phyloP scores from a whole-genome alignment of 2,329 filamentous ascomycete genomes.

The Tolypocladium pustulatum region DNA sequence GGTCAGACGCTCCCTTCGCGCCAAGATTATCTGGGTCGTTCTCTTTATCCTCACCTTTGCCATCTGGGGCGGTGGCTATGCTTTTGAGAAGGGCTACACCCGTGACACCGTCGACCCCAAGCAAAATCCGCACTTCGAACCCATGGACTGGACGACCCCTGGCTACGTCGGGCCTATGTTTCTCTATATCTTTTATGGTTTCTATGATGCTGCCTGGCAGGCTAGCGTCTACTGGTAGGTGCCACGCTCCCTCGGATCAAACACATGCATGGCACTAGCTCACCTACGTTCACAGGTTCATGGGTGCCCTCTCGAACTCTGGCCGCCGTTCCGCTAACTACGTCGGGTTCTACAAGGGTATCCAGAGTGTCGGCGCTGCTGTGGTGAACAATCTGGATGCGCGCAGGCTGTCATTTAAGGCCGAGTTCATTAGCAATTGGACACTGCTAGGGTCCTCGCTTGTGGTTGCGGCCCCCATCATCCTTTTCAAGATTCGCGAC shows the following conservation, averaged over 20 bases:
- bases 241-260: no score
- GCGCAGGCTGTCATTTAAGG: no score
- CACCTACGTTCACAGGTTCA: no score
- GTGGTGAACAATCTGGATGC: no score
- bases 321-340: constrained; percentile 68
- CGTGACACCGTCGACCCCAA: neutral
- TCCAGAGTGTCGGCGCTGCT: no score
- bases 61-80: constrained; percentile 77
- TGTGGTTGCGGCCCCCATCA: no score
- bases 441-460: no score
- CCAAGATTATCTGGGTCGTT: constrained; percentile 53
- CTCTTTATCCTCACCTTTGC: constrained; percentile 63
- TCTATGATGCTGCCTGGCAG: constrained; percentile 86
- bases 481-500: no score
- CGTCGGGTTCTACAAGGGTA: constrained; percentile 37
- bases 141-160: constrained; percentile 35
- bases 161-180: constrained; percentile 63
- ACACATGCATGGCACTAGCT: no score
- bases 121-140: neutral
- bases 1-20: constrained; percentile 59
- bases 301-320: constrained; percentile 89
- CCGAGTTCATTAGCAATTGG: no score
- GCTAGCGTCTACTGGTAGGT: constrained; percentile 78
- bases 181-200: constrained; percentile 81
- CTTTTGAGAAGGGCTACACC: constrained; percentile 44